Percentiles rank a stretch among this genome's conserved stretches.
Evolutionary conservation across 148 eudicot genomes (phyloP).

Genomic region (Simmondsia chinensis): DNA sequence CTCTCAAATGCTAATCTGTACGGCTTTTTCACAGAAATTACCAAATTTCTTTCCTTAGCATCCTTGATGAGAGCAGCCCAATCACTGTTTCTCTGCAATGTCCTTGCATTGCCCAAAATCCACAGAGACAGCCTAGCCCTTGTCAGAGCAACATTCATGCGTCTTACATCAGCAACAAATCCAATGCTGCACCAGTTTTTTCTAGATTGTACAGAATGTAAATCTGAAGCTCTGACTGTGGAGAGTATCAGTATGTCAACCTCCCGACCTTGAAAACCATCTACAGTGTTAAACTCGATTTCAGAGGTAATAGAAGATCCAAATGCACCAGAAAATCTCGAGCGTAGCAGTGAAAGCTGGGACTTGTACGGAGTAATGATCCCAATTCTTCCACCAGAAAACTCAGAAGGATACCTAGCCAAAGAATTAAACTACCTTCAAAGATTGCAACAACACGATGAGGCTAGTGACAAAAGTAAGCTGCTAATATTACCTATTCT

Average conservation of each 20-base stretch:
- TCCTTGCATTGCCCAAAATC: slow-evolving; percentile 85
- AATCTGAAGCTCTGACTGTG: slow-evolving; percentile 73
- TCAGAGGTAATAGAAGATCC: slow-evolving; percentile 80
- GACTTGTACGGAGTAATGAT: slow-evolving; percentile 87
- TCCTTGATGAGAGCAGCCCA: slow-evolving; percentile 90
- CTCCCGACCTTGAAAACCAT: slow-evolving; percentile 98
- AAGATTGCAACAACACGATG: slow-evolving; percentile 3
- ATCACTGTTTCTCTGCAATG: slow-evolving; percentile 62
- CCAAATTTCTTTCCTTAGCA: slow-evolving; percentile 66
- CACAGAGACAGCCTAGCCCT: slow-evolving; percentile 89
- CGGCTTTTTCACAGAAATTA: slow-evolving; percentile 55
- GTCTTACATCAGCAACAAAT: slow-evolving; percentile 94
- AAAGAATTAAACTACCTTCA: slow-evolving; percentile 9
- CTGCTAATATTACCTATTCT: slow-evolving; percentile 38
- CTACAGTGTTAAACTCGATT: slow-evolving; percentile 94
- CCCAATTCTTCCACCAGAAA: slow-evolving; percentile 80
- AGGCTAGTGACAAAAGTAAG: slow-evolving; percentile 1
- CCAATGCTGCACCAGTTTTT: slow-evolving; percentile 54
- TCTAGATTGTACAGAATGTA: slow-evolving; percentile 24
- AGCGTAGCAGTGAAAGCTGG: slow-evolving; percentile 79
- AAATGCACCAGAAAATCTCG: slow-evolving; percentile 75
- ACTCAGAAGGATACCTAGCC: slow-evolving; percentile 73
- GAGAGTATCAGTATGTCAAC: slow-evolving; percentile 89
- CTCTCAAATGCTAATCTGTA: slow-evolving; percentile 41
- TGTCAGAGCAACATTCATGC: slow-evolving; percentile 99